Base-by-base conservation (phyloP, 352 stramenopile species). In the Phytophthora agathidicida region DNA sequence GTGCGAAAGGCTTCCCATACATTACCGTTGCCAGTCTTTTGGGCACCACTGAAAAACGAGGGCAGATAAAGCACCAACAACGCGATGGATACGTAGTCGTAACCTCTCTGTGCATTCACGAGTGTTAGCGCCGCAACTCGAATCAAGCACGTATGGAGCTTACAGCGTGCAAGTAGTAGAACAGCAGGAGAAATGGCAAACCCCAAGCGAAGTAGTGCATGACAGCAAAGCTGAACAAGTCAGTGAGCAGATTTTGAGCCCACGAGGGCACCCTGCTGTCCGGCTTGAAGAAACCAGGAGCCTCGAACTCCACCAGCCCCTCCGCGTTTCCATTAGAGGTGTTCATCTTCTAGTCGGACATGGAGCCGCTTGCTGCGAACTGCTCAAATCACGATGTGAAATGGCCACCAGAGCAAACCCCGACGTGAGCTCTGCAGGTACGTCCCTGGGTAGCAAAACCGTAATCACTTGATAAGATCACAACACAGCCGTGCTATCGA, bases 141-240 rank as follows among this genome's bases (percentile, higher is more conserved):
- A 17, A 6, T n/a, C 19, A 13, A 27, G 14, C 17, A 11, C 9
- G 19, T 20, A 14, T 8, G 2, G 33, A 27, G 30, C 17, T 27
- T 55, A 71, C 56, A 28, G 61, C 42, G 44, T 79, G 69, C 10
- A 74, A 16, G 17, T 43, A 65, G 58, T 70, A 77, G 36, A 75
- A 55, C 5, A 77, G 30, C 10, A 13, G 45, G 23, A 75, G 20
- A 30, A 72, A 53, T 8, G 55, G 56, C 22, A 59, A 19, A 0
- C 35, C 27, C 65, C 66, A 83, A 22, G 67, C 41, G 27, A 73
- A 75, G 60, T 83, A 80, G 58, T 83, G 73, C 32, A 72, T 55
- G 7, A 43, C 55, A 7, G 65, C 46, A 37, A 77, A 75, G 20
- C 55, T 50, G 33, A 68, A 78, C 20, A 63, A 3, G 31, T 78